These are phyloP conservation scores for Kwoniella bestiolae DNA, from an alignment of 768 basidiomycete species.

Conservation along the genomic window DNA sequence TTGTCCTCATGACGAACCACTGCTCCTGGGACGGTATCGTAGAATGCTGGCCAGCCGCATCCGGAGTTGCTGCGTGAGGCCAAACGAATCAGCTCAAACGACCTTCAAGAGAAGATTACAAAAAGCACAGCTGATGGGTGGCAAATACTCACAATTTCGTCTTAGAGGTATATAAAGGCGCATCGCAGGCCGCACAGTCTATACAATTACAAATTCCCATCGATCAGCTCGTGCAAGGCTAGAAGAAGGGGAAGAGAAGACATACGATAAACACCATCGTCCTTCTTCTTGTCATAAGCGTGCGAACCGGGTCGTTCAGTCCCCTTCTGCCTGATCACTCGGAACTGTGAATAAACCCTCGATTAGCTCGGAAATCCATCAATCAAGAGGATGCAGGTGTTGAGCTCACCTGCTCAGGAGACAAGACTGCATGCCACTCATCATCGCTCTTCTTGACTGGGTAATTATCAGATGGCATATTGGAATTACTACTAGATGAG, in stretches of 20 bases:
- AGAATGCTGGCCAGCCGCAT: constrained; percentile 98
- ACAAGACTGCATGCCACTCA: constrained; percentile 83
- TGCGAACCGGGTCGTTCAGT: constrained; percentile 80
- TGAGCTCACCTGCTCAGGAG: constrained; percentile 73
- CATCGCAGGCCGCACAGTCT: constrained; percentile 75
- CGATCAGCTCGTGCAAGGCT: neutral
- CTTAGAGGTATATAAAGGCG: constrained; percentile 81
- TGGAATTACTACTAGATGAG: constrained; percentile 23
- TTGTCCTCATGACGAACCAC: constrained; percentile 74
- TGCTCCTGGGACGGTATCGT: constrained; percentile 89
- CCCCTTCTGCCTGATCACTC: constrained; percentile 80
- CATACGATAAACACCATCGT: constrained; percentile 68
- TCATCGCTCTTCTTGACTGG: constrained; percentile 65
- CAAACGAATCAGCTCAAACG: neutral
- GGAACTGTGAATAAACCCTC: constrained; percentile 67
- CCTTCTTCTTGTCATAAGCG: constrained; percentile 72
- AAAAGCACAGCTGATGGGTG: neutral
- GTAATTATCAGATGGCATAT: constrained; percentile 27
- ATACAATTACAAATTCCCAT: neutral
- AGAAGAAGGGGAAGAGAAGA: neutral
- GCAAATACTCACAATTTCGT: constrained; percentile 74
- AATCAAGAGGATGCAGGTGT: neutral
- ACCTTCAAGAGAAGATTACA: neutral
- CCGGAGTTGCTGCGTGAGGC: constrained; percentile 66
- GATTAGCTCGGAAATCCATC: constrained; percentile 16